phyloP scores from a whole-genome alignment of 164 flowering plant species.

The Vitis rupestris region DNA sequence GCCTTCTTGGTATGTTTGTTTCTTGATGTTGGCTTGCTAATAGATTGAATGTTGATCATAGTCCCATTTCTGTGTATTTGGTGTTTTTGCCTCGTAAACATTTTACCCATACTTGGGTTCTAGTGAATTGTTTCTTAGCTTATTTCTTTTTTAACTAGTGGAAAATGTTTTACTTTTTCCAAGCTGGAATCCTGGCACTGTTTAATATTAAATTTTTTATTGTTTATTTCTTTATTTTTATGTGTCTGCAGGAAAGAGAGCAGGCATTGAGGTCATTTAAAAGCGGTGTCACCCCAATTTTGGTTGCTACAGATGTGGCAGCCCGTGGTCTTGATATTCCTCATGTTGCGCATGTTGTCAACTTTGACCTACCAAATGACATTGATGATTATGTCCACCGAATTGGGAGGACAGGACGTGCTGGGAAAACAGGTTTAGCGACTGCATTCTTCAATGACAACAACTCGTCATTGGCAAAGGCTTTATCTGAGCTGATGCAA shows the following conservation, averaged over 20 bases:
- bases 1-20: no score
- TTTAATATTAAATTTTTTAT: background rate
- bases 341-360: conserved; percentile 62
- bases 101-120: no score
- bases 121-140: no score
- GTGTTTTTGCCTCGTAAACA: no score
- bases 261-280: conserved; percentile 44
- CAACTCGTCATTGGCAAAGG: conserved; percentile 47
- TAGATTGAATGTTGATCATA: no score
- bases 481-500: conserved; percentile 59
- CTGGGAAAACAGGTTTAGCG: conserved; percentile 60
- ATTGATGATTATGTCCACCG: conserved; percentile 69
- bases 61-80: no score
- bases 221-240: background rate
- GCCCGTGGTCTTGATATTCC: conserved; percentile 71
- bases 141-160: no score
- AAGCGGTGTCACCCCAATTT: conserved; percentile 46
- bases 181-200: background rate
- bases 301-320: conserved; percentile 67
- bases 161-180: no score
- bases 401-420: conserved; percentile 69
- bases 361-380: conserved; percentile 67
- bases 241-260: conserved; percentile 51
- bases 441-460: conserved; percentile 63
- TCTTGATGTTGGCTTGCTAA: no score